Percentiles rank a stretch among this genome's conserved stretches.
These are phyloP conservation scores for Sporothrix phasma DNA, from an alignment of 2,329 filamentous ascomycete genomes.

Conservation along the genomic window DNA sequence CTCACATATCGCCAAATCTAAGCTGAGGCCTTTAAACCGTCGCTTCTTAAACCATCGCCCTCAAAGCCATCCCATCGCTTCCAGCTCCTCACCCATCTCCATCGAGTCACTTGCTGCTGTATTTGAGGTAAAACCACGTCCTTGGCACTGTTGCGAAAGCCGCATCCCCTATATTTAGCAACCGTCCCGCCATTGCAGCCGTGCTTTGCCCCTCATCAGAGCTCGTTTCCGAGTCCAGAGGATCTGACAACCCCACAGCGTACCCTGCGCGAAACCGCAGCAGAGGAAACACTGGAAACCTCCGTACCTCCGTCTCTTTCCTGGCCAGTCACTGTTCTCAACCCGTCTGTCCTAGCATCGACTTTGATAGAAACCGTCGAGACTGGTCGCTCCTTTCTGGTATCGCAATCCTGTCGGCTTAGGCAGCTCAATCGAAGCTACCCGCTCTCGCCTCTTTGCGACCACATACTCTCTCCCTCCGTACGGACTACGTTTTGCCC, in stretches of 20 bases:
- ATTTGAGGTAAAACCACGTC: not conserved
- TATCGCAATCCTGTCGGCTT: not conserved
- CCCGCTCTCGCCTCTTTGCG: not conserved
- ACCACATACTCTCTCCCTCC: no score
- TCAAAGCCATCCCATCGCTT: no score
- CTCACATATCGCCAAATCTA: no score
- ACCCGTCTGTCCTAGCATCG: not conserved
- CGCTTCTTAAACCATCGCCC: no score
- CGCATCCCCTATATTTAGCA: constrained; percentile 4
- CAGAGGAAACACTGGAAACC: not conserved
- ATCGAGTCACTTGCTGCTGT: not conserved
- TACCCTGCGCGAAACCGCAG: not conserved
- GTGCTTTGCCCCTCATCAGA: constrained; percentile 6
- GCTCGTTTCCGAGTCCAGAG: constrained; percentile 6
- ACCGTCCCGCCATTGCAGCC: constrained; percentile 4
- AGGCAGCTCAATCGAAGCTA: constrained; percentile 7
- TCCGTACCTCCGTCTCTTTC: not conserved
- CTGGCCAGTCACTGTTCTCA: not conserved
- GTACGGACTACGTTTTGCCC: not conserved
- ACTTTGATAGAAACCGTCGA: not conserved
- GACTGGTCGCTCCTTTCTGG: not conserved
- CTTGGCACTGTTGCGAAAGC: not conserved
- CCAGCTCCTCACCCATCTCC: not conserved
- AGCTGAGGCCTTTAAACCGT: no score
- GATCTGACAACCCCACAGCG: constrained; percentile 1